Base-by-base conservation (phyloP, 164 flowering plant genomes). In the Magnolia sinica region DNA sequence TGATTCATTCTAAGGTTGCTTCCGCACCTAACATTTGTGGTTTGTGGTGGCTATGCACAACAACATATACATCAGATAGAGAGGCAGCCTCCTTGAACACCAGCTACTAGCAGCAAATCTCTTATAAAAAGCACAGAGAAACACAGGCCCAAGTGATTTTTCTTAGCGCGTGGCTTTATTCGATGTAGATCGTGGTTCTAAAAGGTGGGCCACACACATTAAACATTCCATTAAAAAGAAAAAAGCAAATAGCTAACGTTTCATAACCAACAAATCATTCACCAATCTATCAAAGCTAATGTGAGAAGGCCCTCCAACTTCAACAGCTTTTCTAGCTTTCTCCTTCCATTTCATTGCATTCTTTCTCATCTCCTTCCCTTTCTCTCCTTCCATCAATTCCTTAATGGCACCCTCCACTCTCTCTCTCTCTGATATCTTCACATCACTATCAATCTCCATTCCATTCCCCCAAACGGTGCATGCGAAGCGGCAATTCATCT, bases 351-450 rank as follows among this genome's bases (percentile, higher is more conserved):
- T 84, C 24, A 64, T 52, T 2, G 80, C 85, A 70, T 67, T 86
- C 11, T 23, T 66, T 55, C 78, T 82, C 84, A 84, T 72, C 22
- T 72, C 69, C 73, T 69, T 75, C 19, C 86, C 85, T 27, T 70
- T 79, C 81, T 81, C 85, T 19, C 83, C 85, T 27, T 74, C 80
- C 83, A 84, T 83, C 84, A 86, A 24, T 23, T 81, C 85, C 71
- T 71, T 81, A 0, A 86, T 78, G 20, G 76, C 51, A 9, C 37
- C 77, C 67, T 81, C 84, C 8, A 85, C 80, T 18, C 80, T 83
- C 1, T 23, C 24, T 23, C 24, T 80, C 82, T 31, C 86, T 73
- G n/a, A n/a, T n/a, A n/a, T n/a, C 70, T 77, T 82, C 59, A 83
- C 82, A 11, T 82, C 77, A 1, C 31, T 61, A 37, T 76, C 76